Conservation (phyloP, 2,329 filamentous ascomycete species). For the Capronia epimyces region DNA sequence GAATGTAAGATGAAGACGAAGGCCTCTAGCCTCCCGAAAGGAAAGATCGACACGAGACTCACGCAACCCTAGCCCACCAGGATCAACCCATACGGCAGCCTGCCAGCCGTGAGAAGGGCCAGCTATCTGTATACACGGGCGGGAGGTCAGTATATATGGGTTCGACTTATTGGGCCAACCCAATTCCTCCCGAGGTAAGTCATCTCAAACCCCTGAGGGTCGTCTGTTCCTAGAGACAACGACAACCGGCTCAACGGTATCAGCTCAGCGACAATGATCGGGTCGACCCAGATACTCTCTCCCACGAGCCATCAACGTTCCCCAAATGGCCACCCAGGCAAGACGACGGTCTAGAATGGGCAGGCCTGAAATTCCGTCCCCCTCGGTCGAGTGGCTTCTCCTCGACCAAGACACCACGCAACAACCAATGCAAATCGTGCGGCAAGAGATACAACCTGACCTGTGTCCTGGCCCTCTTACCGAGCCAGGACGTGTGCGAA, state of each 20-base stretch:
- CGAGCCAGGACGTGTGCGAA: conserved; percentile 17
- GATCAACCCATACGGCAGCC: too few species aligned
- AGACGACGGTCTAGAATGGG: background rate
- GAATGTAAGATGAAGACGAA: too few species aligned
- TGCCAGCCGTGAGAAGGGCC: background rate
- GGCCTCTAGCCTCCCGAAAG: too few species aligned
- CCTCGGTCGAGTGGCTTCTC: conserved; percentile 8
- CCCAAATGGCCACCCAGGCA: conserved; percentile 9
- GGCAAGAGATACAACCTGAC: conserved; percentile 21
- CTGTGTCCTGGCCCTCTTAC: conserved; percentile 20
- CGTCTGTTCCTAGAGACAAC: background rate
- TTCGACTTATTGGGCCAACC: conserved; percentile 23
- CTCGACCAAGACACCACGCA: conserved; percentile 10
- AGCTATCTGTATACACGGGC: conserved; percentile 13
- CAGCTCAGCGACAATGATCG: background rate
- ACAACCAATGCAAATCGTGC: conserved; percentile 20
- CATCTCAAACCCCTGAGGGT: background rate
- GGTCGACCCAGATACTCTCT: too few species aligned
- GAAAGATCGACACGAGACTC: too few species aligned
- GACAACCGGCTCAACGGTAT: background rate
- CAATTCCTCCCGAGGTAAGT: conserved; percentile 21
- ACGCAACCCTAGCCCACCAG: too few species aligned
- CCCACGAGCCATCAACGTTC: background rate
- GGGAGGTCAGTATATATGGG: conserved; percentile 20
- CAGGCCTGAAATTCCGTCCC: conserved; percentile 13